Percentiles rank a stretch among this genome's conserved stretches.
These are phyloP conservation scores for Saccharomycopsis sp. DNA, from an alignment of 805 yeast species.

Conservation along the genomic window DNA sequence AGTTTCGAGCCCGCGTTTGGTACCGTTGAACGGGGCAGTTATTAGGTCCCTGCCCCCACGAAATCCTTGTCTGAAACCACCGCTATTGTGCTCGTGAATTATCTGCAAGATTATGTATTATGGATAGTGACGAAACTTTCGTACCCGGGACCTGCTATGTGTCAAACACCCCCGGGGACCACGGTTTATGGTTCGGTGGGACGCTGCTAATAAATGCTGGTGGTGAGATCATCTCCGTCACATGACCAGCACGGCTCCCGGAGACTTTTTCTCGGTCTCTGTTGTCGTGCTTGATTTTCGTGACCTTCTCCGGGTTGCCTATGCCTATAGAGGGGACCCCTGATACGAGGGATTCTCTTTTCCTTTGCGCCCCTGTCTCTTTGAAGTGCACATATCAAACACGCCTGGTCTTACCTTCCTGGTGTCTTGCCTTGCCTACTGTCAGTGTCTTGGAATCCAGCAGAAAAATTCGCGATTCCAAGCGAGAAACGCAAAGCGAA, in stretches of 20 bases:
- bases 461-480: too few species aligned
- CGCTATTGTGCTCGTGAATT: too few species aligned
- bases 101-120: background rate
- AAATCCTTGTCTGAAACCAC: background rate
- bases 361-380: too few species aligned
- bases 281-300: background rate
- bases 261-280: background rate
- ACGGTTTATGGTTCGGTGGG: background rate
- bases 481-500: background rate
- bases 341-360: too few species aligned
- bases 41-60: background rate
- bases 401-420: too few species aligned
- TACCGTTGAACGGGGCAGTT: too few species aligned
- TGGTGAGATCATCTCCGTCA: background rate
- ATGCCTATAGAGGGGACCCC: too few species aligned
- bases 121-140: background rate
- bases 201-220: background rate
- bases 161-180: background rate
- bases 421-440: too few species aligned
- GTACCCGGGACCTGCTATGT: background rate
- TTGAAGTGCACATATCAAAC: too few species aligned
- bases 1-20: too few species aligned
- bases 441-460: too few species aligned
- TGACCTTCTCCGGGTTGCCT: background rate
- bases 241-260: background rate